Conservation (phyloP, 2,329 filamentous ascomycete species). For the Biscogniauxia marginata region DNA sequence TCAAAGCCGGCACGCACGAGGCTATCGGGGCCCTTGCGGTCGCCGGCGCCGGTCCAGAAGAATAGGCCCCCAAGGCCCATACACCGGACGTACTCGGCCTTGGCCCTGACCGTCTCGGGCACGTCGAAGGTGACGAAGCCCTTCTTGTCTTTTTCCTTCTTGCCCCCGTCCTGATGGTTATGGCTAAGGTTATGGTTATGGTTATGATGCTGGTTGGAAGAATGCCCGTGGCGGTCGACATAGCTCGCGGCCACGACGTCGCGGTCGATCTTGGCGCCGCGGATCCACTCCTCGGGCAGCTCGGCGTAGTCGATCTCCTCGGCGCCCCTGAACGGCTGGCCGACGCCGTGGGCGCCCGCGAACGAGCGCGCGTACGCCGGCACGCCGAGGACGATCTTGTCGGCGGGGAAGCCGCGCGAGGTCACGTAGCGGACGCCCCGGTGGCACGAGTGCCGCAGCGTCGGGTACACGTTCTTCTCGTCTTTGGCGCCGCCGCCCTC, state of each 20-base stretch:
- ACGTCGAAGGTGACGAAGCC: slow-evolving; percentile 66
- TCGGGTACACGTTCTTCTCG: slow-evolving; percentile 28
- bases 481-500: slow-evolving; percentile 14
- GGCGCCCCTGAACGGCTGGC: slow-evolving; percentile 47
- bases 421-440: slow-evolving; percentile 55
- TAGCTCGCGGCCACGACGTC: slow-evolving; percentile 57
- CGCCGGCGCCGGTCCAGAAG: slow-evolving; percentile 67
- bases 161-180: slow-evolving; percentile 17
- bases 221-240: too few relatives aligned
- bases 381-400: slow-evolving; percentile 62
- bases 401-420: slow-evolving; percentile 50
- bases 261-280: slow-evolving; percentile 45
- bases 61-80: slow-evolving; percentile 61
- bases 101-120: slow-evolving; percentile 57
- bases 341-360: slow-evolving; percentile 49
- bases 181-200: too few relatives aligned
- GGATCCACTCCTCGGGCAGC: slow-evolving; percentile 52
- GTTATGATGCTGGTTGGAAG: too few relatives aligned
- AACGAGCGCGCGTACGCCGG: slow-evolving; percentile 65
- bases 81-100: slow-evolving; percentile 57
- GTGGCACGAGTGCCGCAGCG: slow-evolving; percentile 47
- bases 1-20: slow-evolving; percentile 60
- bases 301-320: slow-evolving; percentile 63
- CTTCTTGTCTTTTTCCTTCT: too few relatives aligned
- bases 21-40: slow-evolving; percentile 53